Evolutionary conservation across 2,329 filamentous ascomycete genomes (phyloP).

Genomic region (Meredithiella fracta): DNA sequence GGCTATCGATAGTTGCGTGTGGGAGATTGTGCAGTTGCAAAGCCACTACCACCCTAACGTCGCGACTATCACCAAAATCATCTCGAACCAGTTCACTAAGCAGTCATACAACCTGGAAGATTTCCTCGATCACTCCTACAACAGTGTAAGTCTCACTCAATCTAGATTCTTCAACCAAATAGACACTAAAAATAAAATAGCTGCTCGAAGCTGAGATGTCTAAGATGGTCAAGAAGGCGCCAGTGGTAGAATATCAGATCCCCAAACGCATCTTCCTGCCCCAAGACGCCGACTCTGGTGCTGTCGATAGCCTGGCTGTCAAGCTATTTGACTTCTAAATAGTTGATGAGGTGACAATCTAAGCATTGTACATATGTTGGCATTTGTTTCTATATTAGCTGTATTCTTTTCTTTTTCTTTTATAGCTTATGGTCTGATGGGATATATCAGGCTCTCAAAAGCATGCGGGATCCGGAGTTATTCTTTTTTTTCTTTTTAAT

Average conservation of each 20-base stretch:
- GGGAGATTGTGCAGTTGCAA: slow-evolving; percentile 85
- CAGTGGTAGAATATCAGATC: slow-evolving; percentile 86
- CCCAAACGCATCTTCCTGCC: slow-evolving; percentile 63
- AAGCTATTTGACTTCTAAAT: slow-evolving; percentile 43
- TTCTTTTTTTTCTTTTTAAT: not conserved
- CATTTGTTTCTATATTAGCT: not conserved
- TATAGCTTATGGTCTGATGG: not conserved
- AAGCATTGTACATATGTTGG: not conserved
- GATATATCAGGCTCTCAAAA: not conserved
- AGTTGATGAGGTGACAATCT: not conserved
- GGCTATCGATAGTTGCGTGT: slow-evolving; percentile 83
- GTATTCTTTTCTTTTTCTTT: slow-evolving; percentile 1
- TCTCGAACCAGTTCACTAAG: slow-evolving; percentile 95
- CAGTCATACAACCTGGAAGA: slow-evolving; percentile 90
- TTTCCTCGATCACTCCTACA: slow-evolving; percentile 89
- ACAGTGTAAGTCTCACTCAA: slow-evolving; percentile 39
- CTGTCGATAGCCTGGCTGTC: slow-evolving; percentile 38
- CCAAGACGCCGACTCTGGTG: slow-evolving; percentile 30
- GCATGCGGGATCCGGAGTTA: slow-evolving; percentile 3
- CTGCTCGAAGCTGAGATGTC: slow-evolving; percentile 70
- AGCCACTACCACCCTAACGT: slow-evolving; percentile 95
- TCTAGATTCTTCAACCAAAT: not conserved
- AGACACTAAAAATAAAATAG: slow-evolving; percentile 24
- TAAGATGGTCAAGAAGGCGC: slow-evolving; percentile 70
- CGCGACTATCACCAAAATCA: slow-evolving; percentile 79